These are phyloP conservation scores for Alisma plantagoaquatica DNA, from an alignment of 106 monocot genomes.

Conservation along the genomic window DNA sequence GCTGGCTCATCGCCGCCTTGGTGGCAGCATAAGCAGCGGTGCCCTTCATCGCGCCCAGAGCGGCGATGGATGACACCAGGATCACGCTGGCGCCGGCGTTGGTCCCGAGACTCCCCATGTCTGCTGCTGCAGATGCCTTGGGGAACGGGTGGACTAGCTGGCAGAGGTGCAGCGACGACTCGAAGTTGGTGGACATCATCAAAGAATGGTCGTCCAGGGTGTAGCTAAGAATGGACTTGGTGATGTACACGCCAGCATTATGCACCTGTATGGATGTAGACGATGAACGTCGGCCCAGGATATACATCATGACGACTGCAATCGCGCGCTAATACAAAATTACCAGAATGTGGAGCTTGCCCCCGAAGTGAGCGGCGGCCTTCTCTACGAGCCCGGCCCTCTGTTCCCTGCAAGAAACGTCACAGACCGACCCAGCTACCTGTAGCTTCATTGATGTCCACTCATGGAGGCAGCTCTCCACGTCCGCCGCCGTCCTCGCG, in stretches of 20 bases:
- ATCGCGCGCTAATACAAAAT: too few species aligned
- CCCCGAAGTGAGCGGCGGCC: conserved; percentile 24
- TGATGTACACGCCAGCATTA: conserved; percentile 14
- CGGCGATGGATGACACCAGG: too few species aligned
- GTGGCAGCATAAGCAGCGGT: too few species aligned
- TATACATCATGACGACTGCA: too few species aligned
- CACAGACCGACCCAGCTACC: conserved; percentile 48
- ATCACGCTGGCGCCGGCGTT: too few species aligned
- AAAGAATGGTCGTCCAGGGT: conserved; percentile 10
- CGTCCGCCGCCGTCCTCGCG: conserved; percentile 39
- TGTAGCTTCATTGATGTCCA: conserved; percentile 27
- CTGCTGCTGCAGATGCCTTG: too few species aligned
- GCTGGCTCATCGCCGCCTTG: conserved; percentile 9
- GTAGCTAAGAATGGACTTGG: conserved; percentile 12
- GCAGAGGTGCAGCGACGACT: conserved; percentile 6
- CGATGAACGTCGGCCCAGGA: too few species aligned
- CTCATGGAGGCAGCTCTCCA: conserved; percentile 24
- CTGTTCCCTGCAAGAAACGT: conserved; percentile 23
- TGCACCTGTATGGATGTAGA: too few species aligned
- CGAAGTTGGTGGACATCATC: conserved; percentile 25
- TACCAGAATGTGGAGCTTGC: conserved; percentile 76
- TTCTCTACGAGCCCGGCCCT: conserved; percentile 28
- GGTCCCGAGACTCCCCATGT: too few species aligned
- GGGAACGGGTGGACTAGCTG: conserved; percentile 7
- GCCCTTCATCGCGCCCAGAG: too few species aligned